Percentiles rank a stretch among this genome's conserved stretches.
Evolutionary conservation across 768 basidiomycete genomes (phyloP).

Genomic region (Tricholoma flavovirens): DNA sequence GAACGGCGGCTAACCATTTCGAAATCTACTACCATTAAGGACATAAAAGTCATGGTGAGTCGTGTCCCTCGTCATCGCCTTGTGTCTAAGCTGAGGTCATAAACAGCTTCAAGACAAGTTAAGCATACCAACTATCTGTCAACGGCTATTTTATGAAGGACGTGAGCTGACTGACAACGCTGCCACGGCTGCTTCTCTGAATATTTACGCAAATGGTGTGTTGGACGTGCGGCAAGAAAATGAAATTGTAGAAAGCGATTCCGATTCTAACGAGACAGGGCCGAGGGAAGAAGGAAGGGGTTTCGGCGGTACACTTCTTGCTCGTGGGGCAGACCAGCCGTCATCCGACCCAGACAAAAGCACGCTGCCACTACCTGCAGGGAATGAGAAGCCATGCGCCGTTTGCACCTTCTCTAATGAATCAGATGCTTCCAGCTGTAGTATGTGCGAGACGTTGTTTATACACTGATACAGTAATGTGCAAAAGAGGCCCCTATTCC

Average conservation of each 20-base stretch:
- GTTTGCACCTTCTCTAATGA: conserved; percentile 58
- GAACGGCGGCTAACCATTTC: conserved; percentile 48
- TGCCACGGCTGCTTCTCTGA: conserved; percentile 49
- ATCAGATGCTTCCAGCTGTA: conserved; percentile 35
- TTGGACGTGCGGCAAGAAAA: conserved; percentile 61
- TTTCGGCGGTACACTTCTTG: conserved; percentile 70
- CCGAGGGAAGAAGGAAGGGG: conserved; percentile 56
- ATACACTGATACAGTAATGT: conserved; percentile 19
- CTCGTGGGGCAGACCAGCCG: conserved; percentile 25
- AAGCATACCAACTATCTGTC: conserved; percentile 69
- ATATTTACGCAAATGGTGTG: conserved; percentile 49
- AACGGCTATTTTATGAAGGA: conserved; percentile 59
- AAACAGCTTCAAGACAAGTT: conserved; percentile 56
- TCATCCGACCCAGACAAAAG: not conserved
- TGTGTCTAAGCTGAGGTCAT: conserved; percentile 3
- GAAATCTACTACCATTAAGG: conserved; percentile 68
- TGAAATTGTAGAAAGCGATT: conserved; percentile 52
- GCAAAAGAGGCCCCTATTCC: not conserved
- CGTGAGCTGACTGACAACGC: conserved; percentile 62
- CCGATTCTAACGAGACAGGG: conserved; percentile 43
- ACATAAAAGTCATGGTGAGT: conserved; percentile 69
- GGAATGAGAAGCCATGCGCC: conserved; percentile 40
- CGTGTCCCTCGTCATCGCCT: not conserved
- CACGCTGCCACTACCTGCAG: not conserved
- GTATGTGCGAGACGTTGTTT: conserved; percentile 41